Evolutionary conservation across 768 basidiomycete genomes (phyloP), one percentile per base, ranked within the genome.

Genomic region (Melanogaster broomeanus): DNA sequence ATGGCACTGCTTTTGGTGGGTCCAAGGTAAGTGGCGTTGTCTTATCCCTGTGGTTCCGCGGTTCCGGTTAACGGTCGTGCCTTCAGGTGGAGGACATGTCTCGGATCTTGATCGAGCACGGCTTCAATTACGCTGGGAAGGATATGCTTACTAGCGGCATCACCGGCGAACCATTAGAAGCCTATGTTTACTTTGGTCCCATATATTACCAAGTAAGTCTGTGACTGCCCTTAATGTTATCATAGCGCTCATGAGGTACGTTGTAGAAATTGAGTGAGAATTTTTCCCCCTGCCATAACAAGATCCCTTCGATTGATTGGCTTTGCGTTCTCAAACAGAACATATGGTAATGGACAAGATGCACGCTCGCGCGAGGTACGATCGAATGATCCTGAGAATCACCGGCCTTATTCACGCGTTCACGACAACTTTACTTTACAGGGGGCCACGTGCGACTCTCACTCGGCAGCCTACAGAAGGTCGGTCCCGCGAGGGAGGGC

Each of bases 341-440:
- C 95, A 96, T 74, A 98, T 98, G 96, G 96, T 98, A 45, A 90
- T 98, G 87, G 97, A 99, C 79, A 99, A 99, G 78, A 99, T 99
- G 97, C 97, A 99, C 62, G 97, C 97, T 58, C 87, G 97, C 51
- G 94, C 97, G 45, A 88, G 93, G 92, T 87, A 68, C 61, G 78
- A 62, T 45, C 48, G 45, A 33, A 24, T 22, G 35, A 28, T 45
- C 40, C 46, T 52, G 56, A 59, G 45, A 47, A 58, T 53, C 47
- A 37, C 25, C 46, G 44, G 18, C 8, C 22, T 30, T 24, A 27
- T 25, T 55, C 38, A 55, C 58, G 52, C n/a, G n/a, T n/a, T n/a
- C n/a, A n/a, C 45, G 13, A 56, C n/a, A 27, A 21, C 22, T n/a
- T 25, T 37, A 21, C 22, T n/a, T 25, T 37, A 43, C 67, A 94